Evolutionary conservation across 495 filamentous ascomycete genomes (phyloP).

Genomic region (Neurospora tetraspora): DNA sequence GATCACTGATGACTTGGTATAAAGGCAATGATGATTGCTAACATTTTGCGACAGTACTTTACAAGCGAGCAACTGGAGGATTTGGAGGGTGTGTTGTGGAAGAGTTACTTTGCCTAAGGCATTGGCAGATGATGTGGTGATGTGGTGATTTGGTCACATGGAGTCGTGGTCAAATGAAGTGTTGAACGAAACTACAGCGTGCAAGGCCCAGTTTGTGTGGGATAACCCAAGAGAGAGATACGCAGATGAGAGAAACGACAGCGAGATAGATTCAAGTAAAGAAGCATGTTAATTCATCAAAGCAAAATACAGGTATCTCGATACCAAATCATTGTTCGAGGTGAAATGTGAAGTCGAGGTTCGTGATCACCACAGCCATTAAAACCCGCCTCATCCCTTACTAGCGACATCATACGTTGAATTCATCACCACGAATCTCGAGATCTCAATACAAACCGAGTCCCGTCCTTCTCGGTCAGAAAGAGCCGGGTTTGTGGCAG

Average conservation of each 20-base stretch:
- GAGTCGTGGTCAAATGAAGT: not conserved
- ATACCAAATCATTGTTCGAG: not conserved
- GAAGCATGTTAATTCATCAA: not conserved
- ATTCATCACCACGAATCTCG: not conserved
- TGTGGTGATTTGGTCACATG: not conserved
- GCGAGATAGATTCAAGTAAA: not conserved
- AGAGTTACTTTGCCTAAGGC: conserved; percentile 88
- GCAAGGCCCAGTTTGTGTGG: not conserved
- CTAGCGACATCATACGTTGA: not conserved
- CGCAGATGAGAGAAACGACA: not conserved
- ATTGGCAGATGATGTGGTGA: not conserved
- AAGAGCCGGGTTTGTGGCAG: not conserved
- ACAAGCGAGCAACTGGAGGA: conserved; percentile 88
- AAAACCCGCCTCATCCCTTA: not conserved
- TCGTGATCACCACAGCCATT: not conserved
- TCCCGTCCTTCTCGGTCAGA: not conserved
- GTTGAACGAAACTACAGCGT: not conserved
- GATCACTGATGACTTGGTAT: not conserved
- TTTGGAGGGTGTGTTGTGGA: conserved; percentile 94
- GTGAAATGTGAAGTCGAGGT: not conserved
- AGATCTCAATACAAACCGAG: not conserved
- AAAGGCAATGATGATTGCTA: not conserved
- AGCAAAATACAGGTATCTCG: not conserved
- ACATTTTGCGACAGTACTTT: conserved; percentile 58
- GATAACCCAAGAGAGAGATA: not conserved